Conservation (phyloP, 2,329 filamentous ascomycete species). For the Colletotrichum aenigma region DNA sequence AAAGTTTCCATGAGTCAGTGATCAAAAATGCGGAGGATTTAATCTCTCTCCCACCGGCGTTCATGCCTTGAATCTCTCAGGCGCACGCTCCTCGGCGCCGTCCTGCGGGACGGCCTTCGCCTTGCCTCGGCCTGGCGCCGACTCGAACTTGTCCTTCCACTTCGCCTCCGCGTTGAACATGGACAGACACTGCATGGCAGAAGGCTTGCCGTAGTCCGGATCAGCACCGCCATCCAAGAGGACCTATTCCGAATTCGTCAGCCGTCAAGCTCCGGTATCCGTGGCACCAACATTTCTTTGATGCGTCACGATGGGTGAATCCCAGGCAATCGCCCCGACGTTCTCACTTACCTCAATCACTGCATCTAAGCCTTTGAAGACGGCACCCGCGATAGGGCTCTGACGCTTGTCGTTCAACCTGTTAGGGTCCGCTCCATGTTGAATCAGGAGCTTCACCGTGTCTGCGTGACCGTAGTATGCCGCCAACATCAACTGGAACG, state of each 20-base stretch:
- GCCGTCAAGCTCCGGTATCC: neutral
- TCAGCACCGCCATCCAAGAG: slow-evolving; percentile 59
- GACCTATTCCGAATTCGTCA: slow-evolving; percentile 31
- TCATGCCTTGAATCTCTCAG: slow-evolving; percentile 14
- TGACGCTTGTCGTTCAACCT: slow-evolving; percentile 71
- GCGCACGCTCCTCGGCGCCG: neutral
- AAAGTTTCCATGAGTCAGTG: neutral
- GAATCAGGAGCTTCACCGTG: slow-evolving; percentile 63
- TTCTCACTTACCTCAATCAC: slow-evolving; percentile 57
- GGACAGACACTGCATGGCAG: slow-evolving; percentile 50
- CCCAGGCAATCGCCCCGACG: slow-evolving; percentile 43
- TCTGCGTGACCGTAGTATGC: slow-evolving; percentile 71
- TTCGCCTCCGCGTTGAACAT: slow-evolving; percentile 58
- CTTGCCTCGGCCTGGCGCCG: slow-evolving; percentile 52
- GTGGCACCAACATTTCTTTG: neutral
- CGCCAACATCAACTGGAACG: slow-evolving; percentile 68
- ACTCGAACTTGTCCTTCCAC: slow-evolving; percentile 55
- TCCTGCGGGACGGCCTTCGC: slow-evolving; percentile 25
- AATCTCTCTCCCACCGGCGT: neutral
- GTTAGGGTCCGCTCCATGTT: slow-evolving; percentile 70
- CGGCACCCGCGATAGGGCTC: slow-evolving; percentile 71
- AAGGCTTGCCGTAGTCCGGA: slow-evolving; percentile 55
- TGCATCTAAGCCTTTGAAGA: slow-evolving; percentile 73
- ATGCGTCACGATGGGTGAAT: neutral
- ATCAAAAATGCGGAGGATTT: neutral